A percentile compares a stretch with the other conserved stretches of the same genome.
phyloP scores from a whole-genome alignment of 306 rosid genomes.

The Quercus engelmannii region DNA sequence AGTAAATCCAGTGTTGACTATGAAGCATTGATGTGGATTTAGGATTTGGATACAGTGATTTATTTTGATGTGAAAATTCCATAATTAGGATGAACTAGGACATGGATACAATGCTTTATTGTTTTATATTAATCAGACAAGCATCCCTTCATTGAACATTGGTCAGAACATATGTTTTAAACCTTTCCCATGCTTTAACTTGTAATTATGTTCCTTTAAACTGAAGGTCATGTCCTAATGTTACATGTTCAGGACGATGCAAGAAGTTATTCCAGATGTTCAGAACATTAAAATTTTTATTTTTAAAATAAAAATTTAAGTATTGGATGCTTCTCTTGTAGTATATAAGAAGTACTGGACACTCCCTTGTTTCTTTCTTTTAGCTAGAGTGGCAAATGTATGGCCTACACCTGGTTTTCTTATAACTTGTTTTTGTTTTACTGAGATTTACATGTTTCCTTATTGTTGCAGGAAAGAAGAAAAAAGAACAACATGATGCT shows the following conservation, averaged over 20 bases:
- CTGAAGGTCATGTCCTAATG: background rate
- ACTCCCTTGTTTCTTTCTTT: background rate
- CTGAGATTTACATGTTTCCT: background rate
- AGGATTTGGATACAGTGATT: background rate
- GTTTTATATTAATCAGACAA: background rate
- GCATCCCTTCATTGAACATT: background rate
- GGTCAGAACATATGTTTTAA: too few species aligned
- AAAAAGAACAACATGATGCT: constrained; percentile 89
- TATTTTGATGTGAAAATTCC: background rate
- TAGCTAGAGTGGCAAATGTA: background rate
- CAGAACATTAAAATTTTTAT: background rate
- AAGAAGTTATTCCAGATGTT: background rate
- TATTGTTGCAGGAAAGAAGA: constrained; percentile 64
- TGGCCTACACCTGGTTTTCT: background rate
- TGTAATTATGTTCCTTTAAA: background rate
- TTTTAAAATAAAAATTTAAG: background rate
- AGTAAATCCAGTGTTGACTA: too few species aligned
- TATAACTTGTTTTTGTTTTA: background rate
- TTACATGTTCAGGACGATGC: background rate
- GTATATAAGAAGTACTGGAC: background rate
- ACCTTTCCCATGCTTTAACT: background rate
- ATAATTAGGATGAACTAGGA: background rate
- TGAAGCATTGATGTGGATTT: background rate
- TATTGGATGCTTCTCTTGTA: background rate
- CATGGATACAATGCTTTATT: background rate